Percentiles rank a stretch among this genome's conserved stretches.
phyloP scores from a whole-genome alignment of 73 alveolate genomes.

The Tetrahymena elliotti region DNA sequence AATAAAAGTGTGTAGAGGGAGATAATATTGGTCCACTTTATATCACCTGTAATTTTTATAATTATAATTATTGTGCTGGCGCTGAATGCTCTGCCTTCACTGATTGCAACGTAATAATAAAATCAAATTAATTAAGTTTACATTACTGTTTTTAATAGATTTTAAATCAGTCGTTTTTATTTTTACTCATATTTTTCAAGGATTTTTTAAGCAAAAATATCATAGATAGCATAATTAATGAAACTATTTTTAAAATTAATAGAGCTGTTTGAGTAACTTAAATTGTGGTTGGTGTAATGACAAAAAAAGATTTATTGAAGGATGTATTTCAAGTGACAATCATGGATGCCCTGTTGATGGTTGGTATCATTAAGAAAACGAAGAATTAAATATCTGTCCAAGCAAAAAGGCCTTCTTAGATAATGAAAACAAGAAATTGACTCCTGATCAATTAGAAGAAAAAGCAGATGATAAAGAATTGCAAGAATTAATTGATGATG shows the following conservation, averaged over 20 bases:
- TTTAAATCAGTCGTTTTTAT: background rate
- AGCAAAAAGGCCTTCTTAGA: background rate
- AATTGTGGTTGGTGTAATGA: background rate
- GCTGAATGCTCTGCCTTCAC: constrained; percentile 33
- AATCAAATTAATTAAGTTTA: no score
- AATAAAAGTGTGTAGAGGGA: constrained; percentile 38
- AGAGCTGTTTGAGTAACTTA: background rate
- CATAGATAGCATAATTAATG: background rate
- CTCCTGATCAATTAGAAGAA: background rate
- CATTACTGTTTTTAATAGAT: no score
- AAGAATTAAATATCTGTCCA: background rate
- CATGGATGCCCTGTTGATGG: background rate
- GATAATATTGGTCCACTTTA: constrained; percentile 42
- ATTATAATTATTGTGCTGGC: constrained; percentile 38
- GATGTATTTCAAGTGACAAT: background rate
- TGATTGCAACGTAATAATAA: constrained; percentile 30
- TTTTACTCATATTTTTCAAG: background rate
- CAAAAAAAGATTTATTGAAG: background rate
- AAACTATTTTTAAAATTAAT: background rate
- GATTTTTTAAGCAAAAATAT: background rate
- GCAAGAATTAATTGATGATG: background rate
- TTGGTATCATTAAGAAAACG: background rate
- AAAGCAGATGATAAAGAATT: background rate
- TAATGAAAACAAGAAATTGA: background rate
- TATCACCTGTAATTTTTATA: constrained; percentile 34